Evolutionary conservation across 2,329 filamentous ascomycete species (phyloP), one percentile per base, ranked within the genome.

Genomic region (Dactylellina drechsleri): DNA sequence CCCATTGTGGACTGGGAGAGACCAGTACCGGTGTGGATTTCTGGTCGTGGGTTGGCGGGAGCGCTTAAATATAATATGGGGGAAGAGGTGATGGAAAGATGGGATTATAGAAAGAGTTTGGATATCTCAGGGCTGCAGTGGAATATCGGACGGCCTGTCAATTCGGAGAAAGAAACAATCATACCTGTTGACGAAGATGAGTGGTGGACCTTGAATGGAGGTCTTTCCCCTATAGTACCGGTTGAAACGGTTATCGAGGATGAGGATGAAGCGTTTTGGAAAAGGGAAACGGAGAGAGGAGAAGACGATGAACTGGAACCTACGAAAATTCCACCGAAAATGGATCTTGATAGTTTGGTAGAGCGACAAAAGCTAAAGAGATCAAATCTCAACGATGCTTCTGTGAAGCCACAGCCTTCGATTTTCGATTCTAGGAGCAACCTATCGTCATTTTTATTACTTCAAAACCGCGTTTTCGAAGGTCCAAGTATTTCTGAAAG

Each of bases 41-140:
- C 18, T 6, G 23, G 23, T 41, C 10, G 18, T 2, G 12, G 0
- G 1, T n/a, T 43, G 12, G 40, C n/a, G 3, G 54, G 62, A 23
- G 31, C 12, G 2, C 18, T 60, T 8, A 18, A 23, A 13, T 18
- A 54, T 16, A 26, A 20, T 15, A 31, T 65, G 23, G 64, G 65
- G 10, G 28, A 50, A 28, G 53, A 65, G 13, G n/a, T 75, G 36
- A 60, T 65, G 53, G 26, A 31, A 18, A 50, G 41, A 8, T 76
- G 72, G 72, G 61, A 71, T 20, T 76, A 76, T 45, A 53, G 72
- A 41, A 70, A 70, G 36, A 76, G 72, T 18, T 49, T 76, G 3
- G 72, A 76, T 49, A 76, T 76, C n/a, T 66, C 65, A 5, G 72
- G 66, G 10, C 18, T 76, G n/a, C 31, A 49, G 8, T 76, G 72